phyloP scores from a whole-genome alignment of 768 basidiomycete genomes.

The Russula sp. region DNA sequence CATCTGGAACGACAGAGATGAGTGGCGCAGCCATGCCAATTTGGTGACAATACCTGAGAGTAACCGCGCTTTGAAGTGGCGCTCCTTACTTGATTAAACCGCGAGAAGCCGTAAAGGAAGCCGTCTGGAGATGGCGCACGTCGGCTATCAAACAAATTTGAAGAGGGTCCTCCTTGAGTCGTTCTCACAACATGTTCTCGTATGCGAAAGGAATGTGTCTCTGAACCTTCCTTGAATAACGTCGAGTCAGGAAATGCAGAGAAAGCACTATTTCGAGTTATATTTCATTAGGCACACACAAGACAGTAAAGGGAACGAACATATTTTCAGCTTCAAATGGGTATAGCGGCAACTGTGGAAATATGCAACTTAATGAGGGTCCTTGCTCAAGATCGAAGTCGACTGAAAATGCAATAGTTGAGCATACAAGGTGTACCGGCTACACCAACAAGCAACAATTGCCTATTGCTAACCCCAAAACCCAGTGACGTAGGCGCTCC shows the following conservation, averaged over 20 bases:
- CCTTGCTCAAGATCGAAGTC: constrained; percentile 89
- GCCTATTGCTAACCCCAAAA: constrained; percentile 65
- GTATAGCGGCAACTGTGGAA: constrained; percentile 62
- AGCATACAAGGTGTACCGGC: not conserved
- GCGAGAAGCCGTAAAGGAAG: constrained; percentile 73
- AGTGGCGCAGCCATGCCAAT: constrained; percentile 12
- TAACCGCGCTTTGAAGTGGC: constrained; percentile 70
- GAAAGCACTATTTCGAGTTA: constrained; percentile 63
- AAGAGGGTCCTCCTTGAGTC: constrained; percentile 30
- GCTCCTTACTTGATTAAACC: constrained; percentile 73
- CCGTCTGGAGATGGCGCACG: constrained; percentile 51
- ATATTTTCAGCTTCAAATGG: constrained; percentile 77
- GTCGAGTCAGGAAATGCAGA: constrained; percentile 89
- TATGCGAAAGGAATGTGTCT: constrained; percentile 84
- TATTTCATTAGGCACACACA: constrained; percentile 17
- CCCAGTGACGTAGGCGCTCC: constrained; percentile 60
- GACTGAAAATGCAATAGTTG: constrained; percentile 43
- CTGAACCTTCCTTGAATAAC: constrained; percentile 79
- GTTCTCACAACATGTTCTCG: constrained; percentile 40
- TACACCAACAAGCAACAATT: constrained; percentile 30
- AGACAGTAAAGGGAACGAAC: constrained; percentile 45
- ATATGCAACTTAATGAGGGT: constrained; percentile 69
- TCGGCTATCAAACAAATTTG: constrained; percentile 33
- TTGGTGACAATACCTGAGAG: constrained; percentile 53
- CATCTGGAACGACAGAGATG: constrained; percentile 44